Conservation (phyloP, 2,329 filamentous ascomycete genomes). For the Cladosporium sp. region DNA sequence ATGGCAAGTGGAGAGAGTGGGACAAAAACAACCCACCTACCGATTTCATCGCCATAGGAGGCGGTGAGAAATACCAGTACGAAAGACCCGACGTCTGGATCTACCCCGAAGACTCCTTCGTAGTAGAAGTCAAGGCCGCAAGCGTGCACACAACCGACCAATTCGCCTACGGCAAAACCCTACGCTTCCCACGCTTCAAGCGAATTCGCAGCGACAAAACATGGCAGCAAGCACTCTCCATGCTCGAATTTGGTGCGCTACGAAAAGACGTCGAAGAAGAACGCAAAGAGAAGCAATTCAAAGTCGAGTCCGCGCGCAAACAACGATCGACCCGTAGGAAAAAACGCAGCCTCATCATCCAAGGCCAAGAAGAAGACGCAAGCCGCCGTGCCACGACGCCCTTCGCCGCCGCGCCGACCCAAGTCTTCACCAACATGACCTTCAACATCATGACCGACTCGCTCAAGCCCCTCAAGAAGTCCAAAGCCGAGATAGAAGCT, state of each 20-base stretch:
- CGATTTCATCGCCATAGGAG: slow-evolving; percentile 77
- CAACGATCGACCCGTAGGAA: slow-evolving; percentile 60
- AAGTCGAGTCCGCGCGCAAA: slow-evolving; percentile 66
- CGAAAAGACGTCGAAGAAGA: slow-evolving; percentile 70
- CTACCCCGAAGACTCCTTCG: slow-evolving; percentile 79
- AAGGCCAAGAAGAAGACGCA: slow-evolving; percentile 62
- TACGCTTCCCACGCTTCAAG: slow-evolving; percentile 91
- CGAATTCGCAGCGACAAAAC: slow-evolving; percentile 75
- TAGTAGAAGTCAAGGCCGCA: slow-evolving; percentile 85
- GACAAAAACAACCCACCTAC: slow-evolving; percentile 73
- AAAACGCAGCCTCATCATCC: slow-evolving; percentile 71
- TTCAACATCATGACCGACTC: slow-evolving; percentile 83
- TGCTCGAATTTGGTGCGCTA: slow-evolving; percentile 74
- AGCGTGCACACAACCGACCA: slow-evolving; percentile 72
- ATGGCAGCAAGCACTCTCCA: slow-evolving; percentile 77
- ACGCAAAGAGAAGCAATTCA: slow-evolving; percentile 70
- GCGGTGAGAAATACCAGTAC: slow-evolving; percentile 65
- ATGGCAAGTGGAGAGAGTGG: slow-evolving; percentile 91
- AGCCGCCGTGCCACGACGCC: slow-evolving; percentile 44
- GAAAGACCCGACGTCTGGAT: slow-evolving; percentile 94
- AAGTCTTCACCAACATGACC: slow-evolving; percentile 71
- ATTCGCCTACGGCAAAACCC: slow-evolving; percentile 73
- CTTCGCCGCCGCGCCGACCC: slow-evolving; percentile 59
- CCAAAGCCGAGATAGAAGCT: slow-evolving; percentile 75
- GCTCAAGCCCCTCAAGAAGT: slow-evolving; percentile 66